These are phyloP conservation scores for Globomyces pollinis-pini DNA, from an alignment of 192 early-diverging fungal species.

Conservation along the genomic window DNA sequence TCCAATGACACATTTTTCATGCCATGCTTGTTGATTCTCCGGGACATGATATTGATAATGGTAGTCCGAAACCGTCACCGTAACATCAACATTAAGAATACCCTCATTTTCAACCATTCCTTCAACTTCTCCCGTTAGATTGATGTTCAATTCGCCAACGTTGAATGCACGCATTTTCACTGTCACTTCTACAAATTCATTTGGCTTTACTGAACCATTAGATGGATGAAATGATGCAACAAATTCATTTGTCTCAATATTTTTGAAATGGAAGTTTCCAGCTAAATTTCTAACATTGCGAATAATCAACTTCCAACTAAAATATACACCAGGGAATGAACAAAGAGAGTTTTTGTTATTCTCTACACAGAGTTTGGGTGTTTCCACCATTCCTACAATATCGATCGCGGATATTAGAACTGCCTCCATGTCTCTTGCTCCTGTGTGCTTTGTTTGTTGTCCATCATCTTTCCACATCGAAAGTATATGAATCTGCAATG, in stretches of 20 bases:
- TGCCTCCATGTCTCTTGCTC: background rate
- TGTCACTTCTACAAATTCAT: conserved; percentile 9
- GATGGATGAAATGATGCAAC: conserved; percentile 12
- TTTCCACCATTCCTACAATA: conserved; percentile 26
- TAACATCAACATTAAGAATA: conserved; percentile 12
- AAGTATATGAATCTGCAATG: conserved; percentile 23
- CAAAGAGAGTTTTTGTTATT: conserved; percentile 15
- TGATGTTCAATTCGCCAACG: conserved; percentile 14
- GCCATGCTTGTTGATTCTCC: conserved; percentile 9
- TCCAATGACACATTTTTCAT: background rate
- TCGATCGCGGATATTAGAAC: conserved; percentile 16
- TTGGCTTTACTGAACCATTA: conserved; percentile 16
- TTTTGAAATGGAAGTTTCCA: conserved; percentile 21
- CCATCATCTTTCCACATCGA: too few species aligned
- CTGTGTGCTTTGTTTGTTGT: background rate
- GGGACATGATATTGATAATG: conserved; percentile 8
- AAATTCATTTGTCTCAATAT: conserved; percentile 5
- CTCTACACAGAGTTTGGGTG: conserved; percentile 20
- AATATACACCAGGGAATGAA: conserved; percentile 28
- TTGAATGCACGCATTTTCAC: conserved; percentile 13
- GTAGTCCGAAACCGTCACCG: conserved; percentile 20
- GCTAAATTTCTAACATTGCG: conserved; percentile 27
- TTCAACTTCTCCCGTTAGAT: conserved; percentile 24
- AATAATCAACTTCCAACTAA: conserved; percentile 18
- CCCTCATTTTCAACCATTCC: conserved; percentile 42